A percentile compares a stretch with the other conserved stretches of the same genome.
phyloP scores from a whole-genome alignment of 2,329 filamentous ascomycete species.

The Clonostachys chloroleuca region DNA sequence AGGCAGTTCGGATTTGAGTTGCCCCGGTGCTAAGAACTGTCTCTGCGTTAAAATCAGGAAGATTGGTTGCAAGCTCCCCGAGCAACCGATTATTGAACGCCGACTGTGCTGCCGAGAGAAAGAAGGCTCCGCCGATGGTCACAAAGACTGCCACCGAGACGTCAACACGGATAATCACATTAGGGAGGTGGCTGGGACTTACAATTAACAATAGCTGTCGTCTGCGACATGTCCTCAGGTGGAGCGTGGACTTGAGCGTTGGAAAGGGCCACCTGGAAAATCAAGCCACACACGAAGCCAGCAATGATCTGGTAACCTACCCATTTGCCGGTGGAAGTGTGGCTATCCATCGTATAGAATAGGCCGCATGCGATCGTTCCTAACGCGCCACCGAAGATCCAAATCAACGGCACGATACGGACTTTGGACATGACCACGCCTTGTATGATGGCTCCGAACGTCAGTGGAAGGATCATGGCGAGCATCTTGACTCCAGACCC shows the following conservation, averaged over 20 bases:
- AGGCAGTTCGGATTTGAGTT: conserved; percentile 44
- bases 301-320: conserved; percentile 21
- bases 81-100: conserved; percentile 29
- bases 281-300: conserved; percentile 32
- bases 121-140: conserved; percentile 35
- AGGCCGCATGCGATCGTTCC: conserved; percentile 24
- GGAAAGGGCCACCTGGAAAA: conserved; percentile 36
- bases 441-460: neutral
- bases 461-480: conserved; percentile 3
- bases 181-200: conserved; percentile 2
- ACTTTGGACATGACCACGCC: conserved; percentile 4
- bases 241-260: conserved; percentile 27
- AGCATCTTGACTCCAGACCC: conserved; percentile 3
- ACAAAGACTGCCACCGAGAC: conserved; percentile 20
- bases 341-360: conserved; percentile 12
- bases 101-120: conserved; percentile 31
- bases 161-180: neutral
- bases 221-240: neutral
- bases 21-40: conserved; percentile 26
- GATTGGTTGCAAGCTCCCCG: conserved; percentile 11
- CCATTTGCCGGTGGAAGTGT: conserved; percentile 3
- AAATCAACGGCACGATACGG: conserved; percentile 21
- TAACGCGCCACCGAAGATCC: conserved; percentile 24
- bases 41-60: conserved; percentile 19
- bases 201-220: conserved; percentile 1